phyloP scores from a whole-genome alignment of 768 basidiomycete genomes.

The Suillus occidentalis region DNA sequence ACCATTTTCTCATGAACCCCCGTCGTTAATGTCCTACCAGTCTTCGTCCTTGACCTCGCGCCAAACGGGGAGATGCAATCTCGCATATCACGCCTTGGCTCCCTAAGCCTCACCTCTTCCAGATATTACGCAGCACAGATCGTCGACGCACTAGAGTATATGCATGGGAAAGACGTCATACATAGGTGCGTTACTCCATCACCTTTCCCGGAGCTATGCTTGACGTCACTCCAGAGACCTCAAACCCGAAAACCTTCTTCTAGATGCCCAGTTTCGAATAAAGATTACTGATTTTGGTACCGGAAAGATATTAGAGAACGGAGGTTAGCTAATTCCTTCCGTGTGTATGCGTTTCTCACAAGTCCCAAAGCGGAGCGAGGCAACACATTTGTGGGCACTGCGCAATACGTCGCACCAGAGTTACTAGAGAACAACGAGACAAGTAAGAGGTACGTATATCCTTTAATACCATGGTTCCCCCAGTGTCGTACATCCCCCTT shows the following conservation, averaged over 20 bases:
- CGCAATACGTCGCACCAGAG: conserved; percentile 89
- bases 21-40: conserved; percentile 36
- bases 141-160: conserved; percentile 81
- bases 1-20: not conserved
- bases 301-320: too few relatives aligned
- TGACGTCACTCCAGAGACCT: too few relatives aligned
- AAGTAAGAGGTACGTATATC: conserved; percentile 62
- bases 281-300: too few relatives aligned
- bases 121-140: conserved; percentile 90
- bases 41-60: conserved; percentile 78
- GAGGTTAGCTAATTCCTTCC: too few relatives aligned
- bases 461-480: not conserved
- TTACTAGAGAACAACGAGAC: conserved; percentile 73
- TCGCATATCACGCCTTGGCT: conserved; percentile 76
- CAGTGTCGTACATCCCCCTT: not conserved
- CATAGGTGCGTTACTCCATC: too few relatives aligned
- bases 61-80: conserved; percentile 78
- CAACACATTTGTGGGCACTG: conserved; percentile 84
- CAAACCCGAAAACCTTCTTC: too few relatives aligned
- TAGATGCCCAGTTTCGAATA: too few relatives aligned
- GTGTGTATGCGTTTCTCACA: conserved; percentile 24
- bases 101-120: conserved; percentile 73
- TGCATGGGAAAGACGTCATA: too few relatives aligned
- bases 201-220: too few relatives aligned
- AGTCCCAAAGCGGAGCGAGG: conserved; percentile 47